phyloP scores from a whole-genome alignment of 805 yeast species.

The Nakazawaea wickerhamii region DNA sequence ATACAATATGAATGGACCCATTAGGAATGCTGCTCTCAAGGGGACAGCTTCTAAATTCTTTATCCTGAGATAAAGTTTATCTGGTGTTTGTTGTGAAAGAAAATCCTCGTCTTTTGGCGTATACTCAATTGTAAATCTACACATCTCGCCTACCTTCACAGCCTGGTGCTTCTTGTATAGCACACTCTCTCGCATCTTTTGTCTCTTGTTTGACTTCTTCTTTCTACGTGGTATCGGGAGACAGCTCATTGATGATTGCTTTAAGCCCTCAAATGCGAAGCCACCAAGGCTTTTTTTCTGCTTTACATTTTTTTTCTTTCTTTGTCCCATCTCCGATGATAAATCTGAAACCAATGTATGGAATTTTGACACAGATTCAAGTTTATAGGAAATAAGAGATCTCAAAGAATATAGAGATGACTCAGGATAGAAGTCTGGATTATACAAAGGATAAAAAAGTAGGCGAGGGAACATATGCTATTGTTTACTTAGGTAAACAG shows the following conservation, averaged over 20 bases:
- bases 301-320: not conserved
- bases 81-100: slow-evolving; percentile 1
- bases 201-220: not conserved
- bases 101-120: slow-evolving; percentile 28
- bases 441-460: slow-evolving; percentile 68
- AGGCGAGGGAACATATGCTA: slow-evolving; percentile 99
- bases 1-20: slow-evolving; percentile 86
- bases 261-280: not conserved
- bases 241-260: slow-evolving; percentile 1
- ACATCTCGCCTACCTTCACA: slow-evolving; percentile 55
- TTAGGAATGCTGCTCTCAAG: slow-evolving; percentile 74
- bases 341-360: no score
- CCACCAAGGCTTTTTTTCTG: not conserved
- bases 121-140: slow-evolving; percentile 49
- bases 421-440: slow-evolving; percentile 12
- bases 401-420: no score
- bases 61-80: slow-evolving; percentile 47
- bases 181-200: slow-evolving; percentile 7
- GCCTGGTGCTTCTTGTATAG: slow-evolving; percentile 19
- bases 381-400: no score
- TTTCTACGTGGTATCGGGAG: not conserved
- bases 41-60: slow-evolving; percentile 69
- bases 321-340: not conserved
- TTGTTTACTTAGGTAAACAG: slow-evolving; percentile 81
- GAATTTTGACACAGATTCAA: no score